Conservation (phyloP, 768 basidiomycete species). For the Tylopilus plumbeoviolaceoides region DNA sequence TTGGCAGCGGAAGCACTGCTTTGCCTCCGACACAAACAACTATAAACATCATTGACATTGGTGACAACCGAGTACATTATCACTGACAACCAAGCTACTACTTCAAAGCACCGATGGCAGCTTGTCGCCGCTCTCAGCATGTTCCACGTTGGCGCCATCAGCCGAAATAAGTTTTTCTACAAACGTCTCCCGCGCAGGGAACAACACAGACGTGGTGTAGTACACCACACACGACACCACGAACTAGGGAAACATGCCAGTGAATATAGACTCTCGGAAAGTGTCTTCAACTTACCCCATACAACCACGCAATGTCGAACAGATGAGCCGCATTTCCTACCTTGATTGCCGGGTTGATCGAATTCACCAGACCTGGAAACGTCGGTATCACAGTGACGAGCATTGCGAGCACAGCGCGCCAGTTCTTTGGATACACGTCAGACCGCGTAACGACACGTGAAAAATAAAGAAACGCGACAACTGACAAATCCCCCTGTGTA, state of each 20-base stretch:
- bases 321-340: conserved; percentile 58
- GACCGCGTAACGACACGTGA: not conserved
- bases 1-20: not conserved
- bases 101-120: not conserved
- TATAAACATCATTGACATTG: conserved; percentile 5
- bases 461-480: not conserved
- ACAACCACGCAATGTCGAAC: conserved; percentile 76
- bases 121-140: not conserved
- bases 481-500: conserved; percentile 69
- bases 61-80: not conserved
- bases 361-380: conserved; percentile 73
- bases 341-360: conserved; percentile 61
- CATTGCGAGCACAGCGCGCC: conserved; percentile 68
- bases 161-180: conserved; percentile 28
- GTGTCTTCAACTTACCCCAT: conserved; percentile 52
- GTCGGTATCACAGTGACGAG: conserved; percentile 65
- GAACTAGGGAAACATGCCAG: conserved; percentile 17
- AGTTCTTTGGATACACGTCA: conserved; percentile 50
- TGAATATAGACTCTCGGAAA: not conserved
- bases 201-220: conserved; percentile 27
- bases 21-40: conserved; percentile 12
- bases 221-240: conserved; percentile 27
- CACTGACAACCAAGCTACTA: not conserved
- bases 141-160: conserved; percentile 12
- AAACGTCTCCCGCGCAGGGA: conserved; percentile 29